A percentile compares a stretch with the other conserved stretches of the same genome.
These are phyloP conservation scores for Coprinopsis sp. DNA, from an alignment of 768 basidiomycete genomes.

Conservation along the genomic window DNA sequence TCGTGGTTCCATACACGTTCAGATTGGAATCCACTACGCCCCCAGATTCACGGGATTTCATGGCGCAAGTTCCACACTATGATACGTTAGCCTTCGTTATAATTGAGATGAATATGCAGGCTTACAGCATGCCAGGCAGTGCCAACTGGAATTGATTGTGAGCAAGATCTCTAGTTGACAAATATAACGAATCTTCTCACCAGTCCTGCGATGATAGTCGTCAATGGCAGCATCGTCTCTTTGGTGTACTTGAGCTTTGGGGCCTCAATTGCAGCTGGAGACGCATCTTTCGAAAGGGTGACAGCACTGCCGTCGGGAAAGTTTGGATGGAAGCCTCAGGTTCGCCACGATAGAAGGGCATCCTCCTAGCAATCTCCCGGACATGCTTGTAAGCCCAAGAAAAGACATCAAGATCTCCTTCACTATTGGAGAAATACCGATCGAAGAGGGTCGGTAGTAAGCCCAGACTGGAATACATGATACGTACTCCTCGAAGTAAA, in stretches of 20 bases:
- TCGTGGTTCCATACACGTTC: conserved; percentile 56
- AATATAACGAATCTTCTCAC: background rate
- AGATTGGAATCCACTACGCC: conserved; percentile 62
- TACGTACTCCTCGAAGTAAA: conserved; percentile 40
- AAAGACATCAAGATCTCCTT: conserved; percentile 41
- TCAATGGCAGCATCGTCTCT: conserved; percentile 42
- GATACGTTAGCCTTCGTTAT: background rate
- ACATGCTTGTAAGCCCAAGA: conserved; percentile 51
- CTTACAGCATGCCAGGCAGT: conserved; percentile 46
- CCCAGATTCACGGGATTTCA: conserved; percentile 53
- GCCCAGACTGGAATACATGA: background rate
- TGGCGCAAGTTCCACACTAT: conserved; percentile 62
- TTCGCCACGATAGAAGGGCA: conserved; percentile 41
- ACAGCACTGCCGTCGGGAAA: conserved; percentile 34
- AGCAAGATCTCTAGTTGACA: background rate
- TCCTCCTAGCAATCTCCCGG: conserved; percentile 53
- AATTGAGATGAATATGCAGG: background rate
- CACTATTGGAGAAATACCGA: conserved; percentile 23
- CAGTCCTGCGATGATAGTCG: conserved; percentile 18
- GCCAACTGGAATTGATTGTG: conserved; percentile 22
- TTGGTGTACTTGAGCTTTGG: conserved; percentile 37
- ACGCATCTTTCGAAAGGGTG: conserved; percentile 15
- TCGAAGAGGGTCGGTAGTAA: background rate
- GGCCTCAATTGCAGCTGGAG: conserved; percentile 29
- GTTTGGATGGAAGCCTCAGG: conserved; percentile 28